A percentile compares a stretch with the other conserved stretches of the same genome.
Conservation (phyloP, 140 eudicot species). For the Ambrosia hybrid region DNA sequence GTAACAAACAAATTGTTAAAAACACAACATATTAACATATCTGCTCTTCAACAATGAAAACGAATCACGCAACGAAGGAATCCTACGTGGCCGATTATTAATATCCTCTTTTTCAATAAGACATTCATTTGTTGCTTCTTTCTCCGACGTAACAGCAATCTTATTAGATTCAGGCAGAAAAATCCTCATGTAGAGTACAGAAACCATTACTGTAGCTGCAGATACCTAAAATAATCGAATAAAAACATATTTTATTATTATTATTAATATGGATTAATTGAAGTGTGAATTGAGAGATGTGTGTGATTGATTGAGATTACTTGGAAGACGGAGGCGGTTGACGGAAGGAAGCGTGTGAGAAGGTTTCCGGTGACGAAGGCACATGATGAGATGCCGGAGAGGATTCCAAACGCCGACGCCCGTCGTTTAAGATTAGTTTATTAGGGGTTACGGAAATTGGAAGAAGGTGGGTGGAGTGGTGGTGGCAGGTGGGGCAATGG, state of each 20-base stretch:
- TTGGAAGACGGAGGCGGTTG: slow-evolving; percentile 67
- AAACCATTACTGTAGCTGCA: slow-evolving; percentile 49
- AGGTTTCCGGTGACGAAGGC: slow-evolving; percentile 74
- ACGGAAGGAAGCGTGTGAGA: slow-evolving; percentile 67
- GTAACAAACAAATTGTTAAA: background rate
- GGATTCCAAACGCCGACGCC: slow-evolving; percentile 66
- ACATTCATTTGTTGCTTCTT: slow-evolving; percentile 28
- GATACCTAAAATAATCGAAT: slow-evolving; percentile 45
- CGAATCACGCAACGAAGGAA: slow-evolving; percentile 60
- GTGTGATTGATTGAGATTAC: slow-evolving; percentile 27
- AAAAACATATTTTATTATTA: background rate
- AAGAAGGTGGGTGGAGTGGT: no score
- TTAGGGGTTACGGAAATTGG: no score
- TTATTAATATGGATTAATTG: background rate
- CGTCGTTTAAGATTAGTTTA: no score
- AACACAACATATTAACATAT: slow-evolving; percentile 17
- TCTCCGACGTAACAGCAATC: slow-evolving; percentile 19
- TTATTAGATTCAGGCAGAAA: slow-evolving; percentile 60
- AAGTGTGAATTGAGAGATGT: background rate
- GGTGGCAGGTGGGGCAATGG: no score
- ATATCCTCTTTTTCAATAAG: slow-evolving; percentile 43
- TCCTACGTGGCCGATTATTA: slow-evolving; percentile 29
- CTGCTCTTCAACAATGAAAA: slow-evolving; percentile 63
- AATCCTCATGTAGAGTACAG: slow-evolving; percentile 70
- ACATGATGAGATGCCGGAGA: slow-evolving; percentile 70